Evolutionary conservation across 169 alveolate genomes (phyloP).

Genomic region (Amoebophrya sp.): DNA sequence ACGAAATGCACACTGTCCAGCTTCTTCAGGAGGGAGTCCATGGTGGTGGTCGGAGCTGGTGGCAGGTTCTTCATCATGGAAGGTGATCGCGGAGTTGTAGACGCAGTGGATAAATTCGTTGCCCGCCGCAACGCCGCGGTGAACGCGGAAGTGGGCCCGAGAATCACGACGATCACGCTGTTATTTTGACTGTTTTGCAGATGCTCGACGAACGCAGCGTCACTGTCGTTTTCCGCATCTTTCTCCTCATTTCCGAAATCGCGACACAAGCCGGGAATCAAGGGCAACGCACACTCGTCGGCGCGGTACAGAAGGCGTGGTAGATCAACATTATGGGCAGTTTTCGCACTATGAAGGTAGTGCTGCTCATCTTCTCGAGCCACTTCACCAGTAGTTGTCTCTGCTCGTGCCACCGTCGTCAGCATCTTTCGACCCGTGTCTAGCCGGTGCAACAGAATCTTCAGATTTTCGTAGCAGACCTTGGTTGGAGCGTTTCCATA

Average conservation of each 20-base stretch:
- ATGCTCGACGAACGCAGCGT: neutral
- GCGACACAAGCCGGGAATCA: neutral
- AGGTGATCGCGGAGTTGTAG: too few species aligned
- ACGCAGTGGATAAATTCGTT: neutral
- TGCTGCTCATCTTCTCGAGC: too few species aligned
- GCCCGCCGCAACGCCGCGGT: neutral
- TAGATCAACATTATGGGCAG: neutral
- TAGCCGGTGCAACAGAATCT: neutral
- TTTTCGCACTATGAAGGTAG: too few species aligned
- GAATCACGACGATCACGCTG: neutral
- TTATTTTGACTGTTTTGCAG: neutral
- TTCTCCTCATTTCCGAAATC: neutral
- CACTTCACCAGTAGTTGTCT: too few species aligned
- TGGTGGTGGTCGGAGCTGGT: too few species aligned
- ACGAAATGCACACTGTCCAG: neutral
- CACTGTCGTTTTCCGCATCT: neutral
- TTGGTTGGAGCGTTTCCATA: neutral
- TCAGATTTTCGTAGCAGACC: neutral
- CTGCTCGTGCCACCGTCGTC: neutral
- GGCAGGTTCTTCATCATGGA: neutral
- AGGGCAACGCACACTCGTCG: neutral
- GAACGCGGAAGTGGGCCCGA: neutral
- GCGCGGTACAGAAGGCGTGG: neutral
- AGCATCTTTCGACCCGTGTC: neutral
- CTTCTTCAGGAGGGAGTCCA: neutral